These are phyloP conservation scores for Diaporthe ampelina DNA, from an alignment of 2,329 filamentous ascomycete genomes.

Conservation along the genomic window DNA sequence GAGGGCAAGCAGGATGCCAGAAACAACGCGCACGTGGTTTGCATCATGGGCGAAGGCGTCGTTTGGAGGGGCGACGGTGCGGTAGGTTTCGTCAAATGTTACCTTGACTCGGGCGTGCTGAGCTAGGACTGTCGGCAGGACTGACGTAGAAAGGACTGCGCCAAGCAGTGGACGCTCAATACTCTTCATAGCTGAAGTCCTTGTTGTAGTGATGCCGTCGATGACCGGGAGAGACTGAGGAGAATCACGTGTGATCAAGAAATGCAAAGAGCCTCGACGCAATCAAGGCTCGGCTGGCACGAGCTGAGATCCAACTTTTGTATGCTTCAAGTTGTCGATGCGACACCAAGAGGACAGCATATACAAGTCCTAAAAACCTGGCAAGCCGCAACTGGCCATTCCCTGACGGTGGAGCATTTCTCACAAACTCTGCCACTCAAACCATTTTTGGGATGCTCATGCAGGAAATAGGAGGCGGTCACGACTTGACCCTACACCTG, in stretches of 20 bases:
- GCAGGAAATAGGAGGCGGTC: neutral
- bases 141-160: neutral
- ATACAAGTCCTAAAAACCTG: neutral
- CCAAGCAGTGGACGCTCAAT: neutral
- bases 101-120: neutral
- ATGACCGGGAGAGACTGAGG: neutral
- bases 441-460: too few relatives aligned
- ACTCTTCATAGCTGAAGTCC: neutral
- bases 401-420: neutral
- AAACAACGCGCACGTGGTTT: neutral
- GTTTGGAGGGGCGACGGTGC: neutral
- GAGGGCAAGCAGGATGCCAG: neutral
- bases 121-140: neutral
- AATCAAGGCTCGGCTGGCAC: neutral
- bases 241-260: neutral
- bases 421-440: neutral
- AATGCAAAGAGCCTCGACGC: neutral
- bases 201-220: neutral
- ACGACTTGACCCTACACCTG: neutral
- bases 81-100: neutral
- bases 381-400: neutral
- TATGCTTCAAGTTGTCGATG: neutral
- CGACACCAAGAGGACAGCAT: neutral
- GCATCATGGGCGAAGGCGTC: neutral
- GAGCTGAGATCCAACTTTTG: neutral